Conservation (phyloP, 306 rosid genomes). For the Urtica urens region DNA sequence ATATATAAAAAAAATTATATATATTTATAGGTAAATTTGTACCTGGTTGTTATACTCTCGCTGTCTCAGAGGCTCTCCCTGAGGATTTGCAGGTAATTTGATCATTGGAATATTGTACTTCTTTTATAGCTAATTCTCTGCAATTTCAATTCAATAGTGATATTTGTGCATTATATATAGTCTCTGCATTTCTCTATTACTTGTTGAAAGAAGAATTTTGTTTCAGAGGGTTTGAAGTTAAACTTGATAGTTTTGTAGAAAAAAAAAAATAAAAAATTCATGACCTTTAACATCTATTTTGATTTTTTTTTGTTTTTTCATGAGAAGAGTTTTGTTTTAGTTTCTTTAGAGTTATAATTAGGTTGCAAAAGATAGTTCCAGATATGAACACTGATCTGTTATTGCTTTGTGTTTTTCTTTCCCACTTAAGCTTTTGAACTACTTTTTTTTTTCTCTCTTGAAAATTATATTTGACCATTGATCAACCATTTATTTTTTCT, state of each 20-base stretch:
- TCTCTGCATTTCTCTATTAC: background rate
- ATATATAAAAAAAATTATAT: too few species aligned
- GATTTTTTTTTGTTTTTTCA: too few species aligned
- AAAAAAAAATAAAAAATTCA: too few species aligned
- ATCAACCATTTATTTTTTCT: background rate
- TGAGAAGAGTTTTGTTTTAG: too few species aligned
- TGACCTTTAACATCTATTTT: too few species aligned
- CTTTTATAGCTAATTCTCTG: background rate
- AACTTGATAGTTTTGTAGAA: too few species aligned
- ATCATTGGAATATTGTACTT: background rate
- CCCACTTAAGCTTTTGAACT: background rate
- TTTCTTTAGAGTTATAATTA: background rate
- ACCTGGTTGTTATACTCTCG: slow-evolving; percentile 91
- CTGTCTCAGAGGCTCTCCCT: slow-evolving; percentile 90
- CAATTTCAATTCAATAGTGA: background rate
- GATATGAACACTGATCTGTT: too few species aligned
- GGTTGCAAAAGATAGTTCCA: too few species aligned
- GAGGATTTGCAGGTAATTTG: slow-evolving; percentile 76
- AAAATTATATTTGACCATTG: background rate
- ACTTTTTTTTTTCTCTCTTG: background rate
- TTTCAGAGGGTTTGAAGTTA: too few species aligned
- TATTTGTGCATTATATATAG: background rate
- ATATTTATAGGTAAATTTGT: slow-evolving; percentile 53
- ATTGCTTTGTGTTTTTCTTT: too few species aligned
- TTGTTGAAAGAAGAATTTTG: background rate